Percentiles rank a stretch among this genome's conserved stretches.
phyloP scores from a whole-genome alignment of 2,329 filamentous ascomycete genomes.

The Fusarium sp. region DNA sequence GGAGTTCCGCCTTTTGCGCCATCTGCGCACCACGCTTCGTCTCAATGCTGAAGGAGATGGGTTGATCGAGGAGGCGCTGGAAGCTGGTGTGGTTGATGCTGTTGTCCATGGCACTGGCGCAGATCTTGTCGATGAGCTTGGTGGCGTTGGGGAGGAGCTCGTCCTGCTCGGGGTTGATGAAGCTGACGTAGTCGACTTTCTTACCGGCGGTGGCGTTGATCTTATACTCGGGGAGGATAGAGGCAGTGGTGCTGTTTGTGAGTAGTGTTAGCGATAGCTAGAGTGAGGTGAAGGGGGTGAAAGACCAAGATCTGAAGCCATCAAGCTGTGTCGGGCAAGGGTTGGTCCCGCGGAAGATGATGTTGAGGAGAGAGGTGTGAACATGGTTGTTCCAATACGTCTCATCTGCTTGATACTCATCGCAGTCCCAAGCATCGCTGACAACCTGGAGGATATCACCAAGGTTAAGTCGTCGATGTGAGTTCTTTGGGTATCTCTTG shows the following conservation, averaged over 20 bases:
- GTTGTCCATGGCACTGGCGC: too few relatives aligned
- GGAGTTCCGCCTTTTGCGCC: not conserved
- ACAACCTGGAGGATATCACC: too few relatives aligned
- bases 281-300: too few relatives aligned
- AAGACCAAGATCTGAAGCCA: too few relatives aligned
- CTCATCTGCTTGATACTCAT: too few relatives aligned
- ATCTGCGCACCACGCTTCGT: not conserved
- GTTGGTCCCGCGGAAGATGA: too few relatives aligned
- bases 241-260: not conserved
- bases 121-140: not conserved
- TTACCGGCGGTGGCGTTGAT: not conserved
- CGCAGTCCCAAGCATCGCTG: too few relatives aligned
- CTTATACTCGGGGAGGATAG: slow-evolving; percentile 1
- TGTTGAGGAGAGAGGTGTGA: not conserved
- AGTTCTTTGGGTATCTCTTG: too few relatives aligned
- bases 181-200: not conserved
- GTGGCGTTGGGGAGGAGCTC: not conserved
- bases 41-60: slow-evolving; percentile 5
- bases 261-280: too few relatives aligned
- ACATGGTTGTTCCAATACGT: slow-evolving; percentile 5
- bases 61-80: not conserved
- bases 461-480: too few relatives aligned
- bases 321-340: too few relatives aligned
- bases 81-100: not conserved
- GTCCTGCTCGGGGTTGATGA: not conserved